Conservation (phyloP, 2,329 filamentous ascomycete species). For the Dactylellina cionopaga region DNA sequence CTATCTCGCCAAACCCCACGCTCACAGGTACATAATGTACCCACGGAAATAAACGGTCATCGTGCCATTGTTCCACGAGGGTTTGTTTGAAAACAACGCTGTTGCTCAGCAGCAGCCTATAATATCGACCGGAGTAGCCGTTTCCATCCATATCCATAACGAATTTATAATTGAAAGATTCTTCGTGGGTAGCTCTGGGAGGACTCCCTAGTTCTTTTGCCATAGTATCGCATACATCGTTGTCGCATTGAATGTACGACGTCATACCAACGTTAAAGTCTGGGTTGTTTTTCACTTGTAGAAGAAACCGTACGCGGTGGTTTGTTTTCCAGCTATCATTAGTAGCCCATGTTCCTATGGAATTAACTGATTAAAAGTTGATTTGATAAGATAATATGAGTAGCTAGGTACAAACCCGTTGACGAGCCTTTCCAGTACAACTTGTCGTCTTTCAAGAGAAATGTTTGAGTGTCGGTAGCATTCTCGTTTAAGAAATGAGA, state of each 20-base stretch:
- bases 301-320: conserved; percentile 8
- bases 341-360: no score
- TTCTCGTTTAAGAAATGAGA: background rate
- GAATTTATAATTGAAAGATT: conserved; percentile 14
- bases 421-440: conserved; percentile 16
- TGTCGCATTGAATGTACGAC: conserved; percentile 16
- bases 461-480: background rate
- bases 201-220: background rate
- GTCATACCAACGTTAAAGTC: conserved; percentile 19
- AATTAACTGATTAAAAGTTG: no score
- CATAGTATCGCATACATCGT: conserved; percentile 1
- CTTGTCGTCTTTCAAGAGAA: conserved; percentile 11
- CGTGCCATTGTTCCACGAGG: conserved; percentile 15
- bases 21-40: conserved; percentile 13
- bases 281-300: conserved; percentile 7
- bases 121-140: conserved; percentile 14
- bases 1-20: conserved; percentile 1
- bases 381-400: no score
- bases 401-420: background rate
- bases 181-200: background rate
- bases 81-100: conserved; percentile 21
- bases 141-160: conserved; percentile 21
- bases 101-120: conserved; percentile 9
- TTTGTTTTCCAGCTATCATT: conserved; percentile 18
- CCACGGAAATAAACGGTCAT: conserved; percentile 12